Percentiles rank a stretch among this genome's conserved stretches.
Evolutionary conservation across 2,329 filamentous ascomycete genomes (phyloP).

Genomic region (Colletotrichum spinosum): DNA sequence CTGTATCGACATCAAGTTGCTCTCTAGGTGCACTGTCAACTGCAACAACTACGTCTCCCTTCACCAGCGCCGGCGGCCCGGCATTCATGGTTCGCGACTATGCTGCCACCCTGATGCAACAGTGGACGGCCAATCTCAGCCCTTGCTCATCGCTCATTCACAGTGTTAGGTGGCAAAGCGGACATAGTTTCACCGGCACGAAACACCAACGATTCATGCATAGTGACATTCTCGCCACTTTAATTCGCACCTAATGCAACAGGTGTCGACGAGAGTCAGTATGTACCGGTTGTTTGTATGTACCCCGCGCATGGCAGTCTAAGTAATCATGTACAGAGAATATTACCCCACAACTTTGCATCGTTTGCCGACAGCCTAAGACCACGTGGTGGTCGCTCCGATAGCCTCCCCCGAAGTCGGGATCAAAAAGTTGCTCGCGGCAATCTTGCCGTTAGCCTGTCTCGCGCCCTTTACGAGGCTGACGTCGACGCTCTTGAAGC

Average conservation of each 20-base stretch:
- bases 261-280: background rate
- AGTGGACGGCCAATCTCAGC: background rate
- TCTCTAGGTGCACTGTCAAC: too few relatives aligned
- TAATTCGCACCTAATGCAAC: background rate
- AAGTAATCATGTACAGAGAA: conserved; percentile 25
- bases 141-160: background rate
- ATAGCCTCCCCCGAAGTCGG: conserved; percentile 50
- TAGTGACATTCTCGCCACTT: conserved; percentile 3
- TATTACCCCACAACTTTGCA: conserved; percentile 21
- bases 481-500: conserved; percentile 51
- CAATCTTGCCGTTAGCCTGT: conserved; percentile 52
- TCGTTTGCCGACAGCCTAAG: background rate
- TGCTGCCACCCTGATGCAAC: conserved; percentile 1
- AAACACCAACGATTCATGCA: conserved; percentile 12
- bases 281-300: conserved; percentile 22
- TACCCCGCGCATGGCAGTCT: conserved; percentile 22
- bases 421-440: conserved; percentile 55
- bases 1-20: conserved; percentile 1
- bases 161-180: background rate
- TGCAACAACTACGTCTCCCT: too few relatives aligned
- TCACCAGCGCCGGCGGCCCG: too few relatives aligned
- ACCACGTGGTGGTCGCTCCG: conserved; percentile 50
- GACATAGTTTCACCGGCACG: background rate
- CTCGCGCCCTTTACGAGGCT: conserved; percentile 51
- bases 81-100: background rate